Base-by-base conservation (phyloP, 805 yeast genomes). In the Maudiozyma bulderi region DNA sequence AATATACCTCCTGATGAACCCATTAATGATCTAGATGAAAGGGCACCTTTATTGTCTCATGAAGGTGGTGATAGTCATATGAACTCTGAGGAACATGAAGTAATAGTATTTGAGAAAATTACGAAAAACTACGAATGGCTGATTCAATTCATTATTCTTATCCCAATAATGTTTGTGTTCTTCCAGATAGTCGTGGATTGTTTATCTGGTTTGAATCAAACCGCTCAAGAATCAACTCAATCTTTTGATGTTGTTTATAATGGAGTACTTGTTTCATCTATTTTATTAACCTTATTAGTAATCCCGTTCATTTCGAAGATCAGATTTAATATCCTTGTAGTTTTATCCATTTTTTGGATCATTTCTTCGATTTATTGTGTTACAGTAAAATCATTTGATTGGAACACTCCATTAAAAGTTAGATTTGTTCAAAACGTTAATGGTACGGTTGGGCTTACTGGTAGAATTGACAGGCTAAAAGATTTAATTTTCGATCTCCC, bases 111-210 rank as follows among this genome's bases (percentile, higher is more conserved):
- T 30, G n/a, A 35, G 14, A 15, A 13, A 5, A 5, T 3, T 13
- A 11, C 20, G 8, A 29, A 11, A 29, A 32, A 82, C 40, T 86
- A 84, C 59, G 95, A 84, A 57, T 89, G 96, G 96, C 73, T 82
- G 13, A 54, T 86, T 14, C 95, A 89, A 62, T 87, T 78, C 57
- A 54, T 86, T 33, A 52, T 81, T 1, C 61, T 83, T 14, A 86
- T 84, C 11, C 96, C 96, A 2, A 47, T 83, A 11, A 68, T 84
- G 1, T 68, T 81, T 3, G 58, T 82, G 35, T 59, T 81, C n/a
- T 74, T 78, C 56, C 74, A 77, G 49, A 65, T 74, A 37, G 82
- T 84, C 6, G 52, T 60, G 6, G 75, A 73, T 28, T 38, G 44
- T 1, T 40, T 50, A 35, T 46, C 47, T 30, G 93, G 86, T 0